Evolutionary conservation across 371 early-diverging fungal genomes (phyloP).

Genomic region (Fennellomyces sp.): DNA sequence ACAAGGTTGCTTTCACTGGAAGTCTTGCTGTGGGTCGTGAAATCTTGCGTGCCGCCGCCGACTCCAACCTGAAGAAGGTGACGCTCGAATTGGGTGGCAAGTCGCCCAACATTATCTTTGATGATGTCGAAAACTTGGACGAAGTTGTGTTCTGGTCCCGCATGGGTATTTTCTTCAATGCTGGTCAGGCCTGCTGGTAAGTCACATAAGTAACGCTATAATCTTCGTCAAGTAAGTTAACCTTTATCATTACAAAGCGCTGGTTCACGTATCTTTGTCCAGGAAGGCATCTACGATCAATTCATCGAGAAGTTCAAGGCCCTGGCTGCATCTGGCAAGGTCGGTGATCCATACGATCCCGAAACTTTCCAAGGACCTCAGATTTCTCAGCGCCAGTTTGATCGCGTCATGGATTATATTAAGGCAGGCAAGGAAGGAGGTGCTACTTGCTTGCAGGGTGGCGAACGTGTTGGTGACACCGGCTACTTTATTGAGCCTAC

Average conservation of each 20-base stretch:
- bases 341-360: slow-evolving; percentile 63
- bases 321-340: slow-evolving; percentile 50
- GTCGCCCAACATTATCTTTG: too few relatives aligned
- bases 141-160: slow-evolving; percentile 74
- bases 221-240: too few relatives aligned
- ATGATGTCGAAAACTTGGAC: slow-evolving; percentile 77
- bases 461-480: slow-evolving; percentile 44
- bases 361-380: slow-evolving; percentile 74
- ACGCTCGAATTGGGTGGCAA: slow-evolving; percentile 86
- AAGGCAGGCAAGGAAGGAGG: slow-evolving; percentile 51
- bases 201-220: too few relatives aligned
- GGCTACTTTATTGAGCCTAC: too few relatives aligned
- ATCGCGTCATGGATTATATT: slow-evolving; percentile 63
- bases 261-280: slow-evolving; percentile 37
- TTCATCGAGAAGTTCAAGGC: slow-evolving; percentile 70
- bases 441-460: slow-evolving; percentile 48
- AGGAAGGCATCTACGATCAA: slow-evolving; percentile 71
- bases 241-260: too few relatives aligned
- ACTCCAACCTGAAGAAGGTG: slow-evolving; percentile 75
- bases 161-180: slow-evolving; percentile 76
- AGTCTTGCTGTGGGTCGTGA: slow-evolving; percentile 57
- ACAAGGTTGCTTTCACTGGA: slow-evolving; percentile 71
- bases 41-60: slow-evolving; percentile 59
- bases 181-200: slow-evolving; percentile 87
- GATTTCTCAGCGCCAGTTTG: slow-evolving; percentile 78